Evolutionary conservation across 2,329 filamentous ascomycete genomes (phyloP).

Genomic region (Waltergamsia citrina): DNA sequence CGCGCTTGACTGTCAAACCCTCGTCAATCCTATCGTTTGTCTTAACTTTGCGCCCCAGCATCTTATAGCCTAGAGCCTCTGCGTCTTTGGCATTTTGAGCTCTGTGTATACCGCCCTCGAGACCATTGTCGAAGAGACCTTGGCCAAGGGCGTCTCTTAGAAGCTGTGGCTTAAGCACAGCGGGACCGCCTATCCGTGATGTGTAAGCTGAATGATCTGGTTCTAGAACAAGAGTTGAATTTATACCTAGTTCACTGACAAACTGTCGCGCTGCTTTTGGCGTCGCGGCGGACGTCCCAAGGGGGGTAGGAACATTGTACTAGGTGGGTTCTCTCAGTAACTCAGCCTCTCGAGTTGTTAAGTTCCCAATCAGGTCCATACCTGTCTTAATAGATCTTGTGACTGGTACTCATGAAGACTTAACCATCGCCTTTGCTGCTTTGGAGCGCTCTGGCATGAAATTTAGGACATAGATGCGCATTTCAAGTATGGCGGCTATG

Average conservation of each 20-base stretch:
- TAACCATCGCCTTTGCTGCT: too few species aligned
- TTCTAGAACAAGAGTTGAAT: too few species aligned
- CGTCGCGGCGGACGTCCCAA: slow-evolving; percentile 10
- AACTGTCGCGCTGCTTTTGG: slow-evolving; percentile 11
- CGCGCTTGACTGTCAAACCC: slow-evolving; percentile 14
- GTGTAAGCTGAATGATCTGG: too few species aligned
- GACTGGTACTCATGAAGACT: slow-evolving; percentile 19
- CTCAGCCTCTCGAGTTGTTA: neutral
- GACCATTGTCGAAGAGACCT: slow-evolving; percentile 5
- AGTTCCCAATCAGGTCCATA: too few species aligned
- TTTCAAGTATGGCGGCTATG: too few species aligned
- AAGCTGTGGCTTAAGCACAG: slow-evolving; percentile 16
- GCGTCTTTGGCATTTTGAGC: slow-evolving; percentile 9
- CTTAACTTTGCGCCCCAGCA: slow-evolving; percentile 8
- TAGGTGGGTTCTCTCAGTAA: too few species aligned
- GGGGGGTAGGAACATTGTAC: slow-evolving; percentile 15
- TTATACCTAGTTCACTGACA: slow-evolving; percentile 15
- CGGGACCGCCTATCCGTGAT: slow-evolving; percentile 14
- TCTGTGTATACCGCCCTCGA: slow-evolving; percentile 4
- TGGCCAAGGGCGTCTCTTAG: slow-evolving; percentile 8
- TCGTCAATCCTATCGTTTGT: slow-evolving; percentile 2
- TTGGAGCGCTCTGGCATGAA: too few species aligned
- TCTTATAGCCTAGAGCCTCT: slow-evolving; percentile 9
- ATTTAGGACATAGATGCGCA: too few species aligned
- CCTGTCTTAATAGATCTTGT: slow-evolving; percentile 14